Percentiles rank a stretch among this genome's conserved stretches.
Conservation (phyloP, 2,329 filamentous ascomycete species). For the Ceratocystiopsis sp. region DNA sequence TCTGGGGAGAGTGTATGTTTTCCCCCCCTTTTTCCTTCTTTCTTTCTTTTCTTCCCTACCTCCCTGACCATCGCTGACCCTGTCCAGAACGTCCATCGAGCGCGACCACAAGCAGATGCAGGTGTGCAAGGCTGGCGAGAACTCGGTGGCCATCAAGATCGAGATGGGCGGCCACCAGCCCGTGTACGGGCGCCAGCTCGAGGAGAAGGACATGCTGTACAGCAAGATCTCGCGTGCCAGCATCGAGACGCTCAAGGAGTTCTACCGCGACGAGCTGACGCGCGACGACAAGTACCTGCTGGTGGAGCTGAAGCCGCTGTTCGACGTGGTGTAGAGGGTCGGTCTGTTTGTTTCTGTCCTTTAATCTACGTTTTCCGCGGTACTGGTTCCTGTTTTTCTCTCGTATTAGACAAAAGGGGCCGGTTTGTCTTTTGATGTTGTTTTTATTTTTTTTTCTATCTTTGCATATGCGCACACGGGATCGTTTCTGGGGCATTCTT, state of each 20-base stretch:
- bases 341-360: background rate
- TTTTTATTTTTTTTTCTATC: too few relatives aligned
- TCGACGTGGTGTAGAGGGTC: slow-evolving; percentile 56
- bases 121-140: slow-evolving; percentile 87
- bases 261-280: slow-evolving; percentile 70
- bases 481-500: too few relatives aligned
- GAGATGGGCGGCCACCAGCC: slow-evolving; percentile 87
- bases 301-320: slow-evolving; percentile 85
- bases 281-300: slow-evolving; percentile 93
- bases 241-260: slow-evolving; percentile 93
- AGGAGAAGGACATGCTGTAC: slow-evolving; percentile 80
- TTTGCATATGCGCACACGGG: too few relatives aligned
- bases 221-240: slow-evolving; percentile 71
- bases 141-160: slow-evolving; percentile 96
- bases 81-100: slow-evolving; percentile 75
- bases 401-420: background rate
- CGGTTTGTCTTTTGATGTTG: too few relatives aligned
- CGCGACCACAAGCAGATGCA: slow-evolving; percentile 91
- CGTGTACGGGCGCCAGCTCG: slow-evolving; percentile 83
- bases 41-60: background rate
- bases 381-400: too few relatives aligned
- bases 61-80: slow-evolving; percentile 13
- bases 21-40: background rate
- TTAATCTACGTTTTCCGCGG: background rate
- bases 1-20: slow-evolving; percentile 80